Conservation (phyloP, 129 eudicot genomes). For the Smallanthus sonchifolius region DNA sequence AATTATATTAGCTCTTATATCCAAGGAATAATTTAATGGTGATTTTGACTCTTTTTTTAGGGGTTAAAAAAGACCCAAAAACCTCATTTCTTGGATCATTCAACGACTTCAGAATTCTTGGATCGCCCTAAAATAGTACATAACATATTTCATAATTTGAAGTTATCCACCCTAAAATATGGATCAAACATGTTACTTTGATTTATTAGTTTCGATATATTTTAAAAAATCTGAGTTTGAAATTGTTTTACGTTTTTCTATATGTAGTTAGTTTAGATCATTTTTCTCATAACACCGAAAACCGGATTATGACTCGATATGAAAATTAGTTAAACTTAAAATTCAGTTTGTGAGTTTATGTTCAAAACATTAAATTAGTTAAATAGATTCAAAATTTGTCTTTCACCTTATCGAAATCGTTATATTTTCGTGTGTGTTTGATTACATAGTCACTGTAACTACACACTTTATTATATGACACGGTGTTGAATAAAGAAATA, state of each 20-base stretch:
- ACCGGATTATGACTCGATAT: background rate
- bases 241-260: background rate
- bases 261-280: background rate
- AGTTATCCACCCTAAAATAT: constrained; percentile 9
- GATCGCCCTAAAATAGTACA: constrained; percentile 20
- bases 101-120: constrained; percentile 32
- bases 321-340: background rate
- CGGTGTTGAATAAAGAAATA: too few relatives aligned
- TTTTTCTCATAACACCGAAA: background rate
- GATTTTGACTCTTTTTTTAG: background rate
- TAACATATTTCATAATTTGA: background rate
- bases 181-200: constrained; percentile 1
- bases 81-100: constrained; percentile 29
- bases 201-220: background rate
- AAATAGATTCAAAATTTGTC: too few relatives aligned
- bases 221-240: background rate
- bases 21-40: constrained; percentile 8
- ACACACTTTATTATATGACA: background rate
- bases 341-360: background rate
- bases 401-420: too few relatives aligned
- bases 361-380: background rate
- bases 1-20: background rate
- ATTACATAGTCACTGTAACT: too few relatives aligned
- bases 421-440: too few relatives aligned
- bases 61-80: constrained; percentile 24